A percentile compares a stretch with the other conserved stretches of the same genome.
phyloP scores from a whole-genome alignment of 2,329 filamentous ascomycete genomes.

The Sporothrix pseudoabietina region DNA sequence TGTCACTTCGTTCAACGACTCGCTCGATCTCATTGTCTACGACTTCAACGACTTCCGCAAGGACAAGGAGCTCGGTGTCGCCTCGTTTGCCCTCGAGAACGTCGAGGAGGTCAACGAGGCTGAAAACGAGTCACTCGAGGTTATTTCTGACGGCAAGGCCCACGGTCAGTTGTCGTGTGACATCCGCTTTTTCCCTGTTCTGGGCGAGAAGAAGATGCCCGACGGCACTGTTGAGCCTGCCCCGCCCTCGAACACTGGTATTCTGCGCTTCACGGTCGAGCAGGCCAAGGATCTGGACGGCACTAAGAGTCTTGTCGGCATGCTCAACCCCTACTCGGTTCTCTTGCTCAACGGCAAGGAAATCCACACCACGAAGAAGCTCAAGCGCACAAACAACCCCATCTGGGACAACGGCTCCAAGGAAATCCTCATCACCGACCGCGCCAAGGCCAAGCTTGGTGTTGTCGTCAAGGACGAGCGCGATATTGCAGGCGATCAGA shows the following conservation, averaged over 20 bases:
- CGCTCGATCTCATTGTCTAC: constrained; percentile 79
- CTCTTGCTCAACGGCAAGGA: constrained; percentile 91
- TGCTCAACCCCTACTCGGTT: constrained; percentile 86
- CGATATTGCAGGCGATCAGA: constrained; percentile 77
- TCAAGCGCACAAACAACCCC: constrained; percentile 96
- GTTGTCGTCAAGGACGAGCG: constrained; percentile 95
- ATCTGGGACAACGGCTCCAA: constrained; percentile 93
- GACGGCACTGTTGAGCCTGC: constrained; percentile 79
- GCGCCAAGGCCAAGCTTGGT: constrained; percentile 85
- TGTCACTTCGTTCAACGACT: constrained; percentile 85
- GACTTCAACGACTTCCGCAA: constrained; percentile 97
- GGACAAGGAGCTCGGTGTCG: constrained; percentile 89
- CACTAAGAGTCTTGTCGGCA: constrained; percentile 86
- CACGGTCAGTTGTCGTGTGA: constrained; percentile 80
- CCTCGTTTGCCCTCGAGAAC: constrained; percentile 81
- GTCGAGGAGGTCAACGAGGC: constrained; percentile 75
- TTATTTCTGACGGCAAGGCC: constrained; percentile 79
- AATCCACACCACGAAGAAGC: constrained; percentile 83
- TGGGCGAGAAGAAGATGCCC: constrained; percentile 69
- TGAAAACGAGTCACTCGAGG: constrained; percentile 82
- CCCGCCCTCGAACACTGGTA: constrained; percentile 90
- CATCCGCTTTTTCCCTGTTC: constrained; percentile 91
- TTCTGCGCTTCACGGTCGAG: constrained; percentile 88
- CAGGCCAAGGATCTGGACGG: constrained; percentile 95
- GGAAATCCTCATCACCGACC: constrained; percentile 92